These are phyloP conservation scores for Scedosporium minutisporum DNA, from an alignment of 2,329 filamentous ascomycete species.

Conservation along the genomic window DNA sequence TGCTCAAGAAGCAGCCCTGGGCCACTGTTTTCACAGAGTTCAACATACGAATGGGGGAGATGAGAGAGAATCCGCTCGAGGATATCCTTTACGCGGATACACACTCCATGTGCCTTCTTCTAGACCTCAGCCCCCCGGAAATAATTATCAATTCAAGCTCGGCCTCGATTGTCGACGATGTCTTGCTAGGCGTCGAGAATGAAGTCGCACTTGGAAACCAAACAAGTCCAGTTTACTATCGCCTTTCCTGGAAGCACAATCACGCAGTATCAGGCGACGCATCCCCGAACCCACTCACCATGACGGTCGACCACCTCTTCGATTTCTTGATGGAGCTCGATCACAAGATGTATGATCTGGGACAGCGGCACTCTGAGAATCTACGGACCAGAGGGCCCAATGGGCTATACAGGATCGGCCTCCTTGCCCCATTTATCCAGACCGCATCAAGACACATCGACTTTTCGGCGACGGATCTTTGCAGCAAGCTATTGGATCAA, in stretches of 20 bases:
- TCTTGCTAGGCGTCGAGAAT: conserved; percentile 18
- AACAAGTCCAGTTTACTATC: conserved; percentile 16
- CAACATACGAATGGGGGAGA: conserved; percentile 22
- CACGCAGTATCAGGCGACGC: conserved; percentile 18
- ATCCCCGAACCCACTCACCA: conserved; percentile 16
- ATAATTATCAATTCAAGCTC: conserved; percentile 39
- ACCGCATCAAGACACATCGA: conserved; percentile 3
- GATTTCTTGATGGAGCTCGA: conserved; percentile 31
- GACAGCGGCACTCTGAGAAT: conserved; percentile 12
- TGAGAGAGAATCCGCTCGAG: conserved; percentile 22
- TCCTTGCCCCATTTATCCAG: conserved; percentile 19
- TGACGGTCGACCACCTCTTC: conserved; percentile 28
- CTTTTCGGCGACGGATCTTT: neutral
- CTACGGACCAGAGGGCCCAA: conserved; percentile 18
- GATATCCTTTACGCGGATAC: conserved; percentile 36
- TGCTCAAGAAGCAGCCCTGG: conserved; percentile 32
- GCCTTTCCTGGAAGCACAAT: conserved; percentile 26
- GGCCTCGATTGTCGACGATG: conserved; percentile 29
- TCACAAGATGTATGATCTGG: conserved; percentile 31
- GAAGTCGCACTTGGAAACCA: conserved; percentile 8
- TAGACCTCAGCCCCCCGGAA: conserved; percentile 40
- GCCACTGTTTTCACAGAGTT: conserved; percentile 41
- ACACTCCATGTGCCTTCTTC: conserved; percentile 34
- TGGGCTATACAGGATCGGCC: conserved; percentile 28
- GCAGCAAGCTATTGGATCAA: neutral